These are phyloP conservation scores for Aphanocladium album DNA, from an alignment of 2,329 filamentous ascomycete genomes.

Conservation along the genomic window DNA sequence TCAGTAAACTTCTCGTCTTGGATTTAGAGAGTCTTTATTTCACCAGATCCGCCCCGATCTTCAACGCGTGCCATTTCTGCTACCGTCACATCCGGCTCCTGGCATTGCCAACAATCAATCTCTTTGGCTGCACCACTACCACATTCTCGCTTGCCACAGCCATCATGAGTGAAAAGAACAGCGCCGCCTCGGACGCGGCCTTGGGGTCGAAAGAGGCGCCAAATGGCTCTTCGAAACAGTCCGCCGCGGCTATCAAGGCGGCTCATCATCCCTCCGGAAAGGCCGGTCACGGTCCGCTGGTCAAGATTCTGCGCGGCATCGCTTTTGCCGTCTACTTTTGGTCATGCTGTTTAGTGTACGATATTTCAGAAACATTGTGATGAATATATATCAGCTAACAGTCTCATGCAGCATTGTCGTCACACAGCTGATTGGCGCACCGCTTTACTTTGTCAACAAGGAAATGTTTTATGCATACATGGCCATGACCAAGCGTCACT, in stretches of 20 bases:
- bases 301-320: constrained; percentile 49
- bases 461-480: constrained; percentile 83
- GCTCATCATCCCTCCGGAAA: constrained; percentile 49
- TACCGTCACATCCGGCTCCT: background rate
- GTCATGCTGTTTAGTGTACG: constrained; percentile 43
- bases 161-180: background rate
- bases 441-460: constrained; percentile 69
- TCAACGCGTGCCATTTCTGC: background rate
- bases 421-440: constrained; percentile 71
- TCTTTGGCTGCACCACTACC: too few species aligned
- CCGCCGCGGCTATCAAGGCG: background rate
- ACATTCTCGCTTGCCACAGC: background rate
- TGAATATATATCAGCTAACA: background rate
- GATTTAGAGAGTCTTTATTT: background rate
- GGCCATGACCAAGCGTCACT: constrained; percentile 79
- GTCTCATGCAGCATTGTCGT: constrained; percentile 49
- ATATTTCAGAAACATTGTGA: background rate
- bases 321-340: constrained; percentile 49
- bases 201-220: background rate
- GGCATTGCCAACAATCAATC: background rate
- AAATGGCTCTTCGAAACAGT: background rate
- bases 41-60: background rate
- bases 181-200: background rate
- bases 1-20: background rate
- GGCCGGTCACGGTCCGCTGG: constrained; percentile 43